These are phyloP conservation scores for Talaromyces funiculosus DNA, from an alignment of 2,329 filamentous ascomycete species.

Conservation along the genomic window DNA sequence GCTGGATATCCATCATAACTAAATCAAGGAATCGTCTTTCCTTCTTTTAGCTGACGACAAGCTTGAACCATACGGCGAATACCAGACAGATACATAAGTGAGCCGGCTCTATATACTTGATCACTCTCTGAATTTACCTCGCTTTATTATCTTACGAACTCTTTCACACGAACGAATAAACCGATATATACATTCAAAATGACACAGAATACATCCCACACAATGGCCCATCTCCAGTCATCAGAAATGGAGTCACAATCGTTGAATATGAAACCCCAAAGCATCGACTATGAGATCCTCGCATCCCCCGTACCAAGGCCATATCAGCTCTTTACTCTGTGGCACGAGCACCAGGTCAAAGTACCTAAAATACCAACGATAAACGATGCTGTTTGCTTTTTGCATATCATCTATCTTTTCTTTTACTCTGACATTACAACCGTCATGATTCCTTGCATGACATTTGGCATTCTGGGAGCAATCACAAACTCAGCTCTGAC, in stretches of 20 bases:
- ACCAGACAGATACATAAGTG: not conserved
- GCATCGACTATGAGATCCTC: not conserved
- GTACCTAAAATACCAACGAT: not conserved
- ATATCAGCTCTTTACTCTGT: not conserved
- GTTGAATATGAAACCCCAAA: not conserved
- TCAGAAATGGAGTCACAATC: slow-evolving; percentile 6
- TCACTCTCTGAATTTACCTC: not conserved
- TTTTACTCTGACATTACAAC: slow-evolving; percentile 14
- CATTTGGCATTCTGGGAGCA: slow-evolving; percentile 11
- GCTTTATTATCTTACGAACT: not conserved
- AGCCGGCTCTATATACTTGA: not conserved
- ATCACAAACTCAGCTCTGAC: slow-evolving; percentile 9
- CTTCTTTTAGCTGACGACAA: not conserved
- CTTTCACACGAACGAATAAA: not conserved
- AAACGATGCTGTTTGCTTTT: not conserved
- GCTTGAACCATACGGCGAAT: not conserved
- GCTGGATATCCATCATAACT: not conserved
- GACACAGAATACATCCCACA: not conserved
- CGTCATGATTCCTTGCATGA: slow-evolving; percentile 13
- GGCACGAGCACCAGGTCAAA: not conserved
- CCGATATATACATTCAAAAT: not conserved
- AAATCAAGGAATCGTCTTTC: not conserved
- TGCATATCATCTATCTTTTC: slow-evolving; percentile 10
- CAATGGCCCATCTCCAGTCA: slow-evolving; percentile 5
- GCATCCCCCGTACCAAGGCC: not conserved